phyloP scores from a whole-genome alignment of 345 rosid species.

The Sapria himalayana region DNA sequence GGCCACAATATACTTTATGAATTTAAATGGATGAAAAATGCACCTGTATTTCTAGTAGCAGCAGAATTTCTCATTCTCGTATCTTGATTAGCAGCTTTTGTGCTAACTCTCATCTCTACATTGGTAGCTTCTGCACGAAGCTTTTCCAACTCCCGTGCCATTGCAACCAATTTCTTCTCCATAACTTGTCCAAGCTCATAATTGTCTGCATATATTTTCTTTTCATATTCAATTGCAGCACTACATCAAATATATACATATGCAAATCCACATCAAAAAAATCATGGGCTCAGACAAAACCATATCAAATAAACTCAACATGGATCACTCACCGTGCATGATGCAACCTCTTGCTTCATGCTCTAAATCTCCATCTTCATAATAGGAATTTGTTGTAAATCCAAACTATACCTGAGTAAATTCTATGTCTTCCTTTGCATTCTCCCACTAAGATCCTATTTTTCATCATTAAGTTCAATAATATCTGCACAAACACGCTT shows the following conservation, averaged over 20 bases:
- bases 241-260: slow-evolving; percentile 17
- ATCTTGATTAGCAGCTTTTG: slow-evolving; percentile 30
- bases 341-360: slow-evolving; percentile 74
- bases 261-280: too few relatives aligned
- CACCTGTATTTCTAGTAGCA: too few relatives aligned
- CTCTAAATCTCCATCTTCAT: slow-evolving; percentile 56
- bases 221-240: slow-evolving; percentile 81
- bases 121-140: slow-evolving; percentile 84
- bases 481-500: slow-evolving; percentile 43
- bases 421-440: slow-evolving; percentile 52
- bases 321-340: slow-evolving; percentile 83
- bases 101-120: slow-evolving; percentile 54
- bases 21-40: too few relatives aligned
- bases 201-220: slow-evolving; percentile 91
- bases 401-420: slow-evolving; percentile 43
- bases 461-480: slow-evolving; percentile 47
- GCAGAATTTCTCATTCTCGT: too few relatives aligned
- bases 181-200: slow-evolving; percentile 80
- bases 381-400: slow-evolving; percentile 54
- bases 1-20: too few relatives aligned
- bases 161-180: slow-evolving; percentile 80
- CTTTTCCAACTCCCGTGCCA: slow-evolving; percentile 91
- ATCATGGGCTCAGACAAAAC: too few relatives aligned
- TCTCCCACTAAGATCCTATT: slow-evolving; percentile 51
- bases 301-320: too few relatives aligned